phyloP scores from a whole-genome alignment of 441 rosid species.

The Kokia cookei region DNA sequence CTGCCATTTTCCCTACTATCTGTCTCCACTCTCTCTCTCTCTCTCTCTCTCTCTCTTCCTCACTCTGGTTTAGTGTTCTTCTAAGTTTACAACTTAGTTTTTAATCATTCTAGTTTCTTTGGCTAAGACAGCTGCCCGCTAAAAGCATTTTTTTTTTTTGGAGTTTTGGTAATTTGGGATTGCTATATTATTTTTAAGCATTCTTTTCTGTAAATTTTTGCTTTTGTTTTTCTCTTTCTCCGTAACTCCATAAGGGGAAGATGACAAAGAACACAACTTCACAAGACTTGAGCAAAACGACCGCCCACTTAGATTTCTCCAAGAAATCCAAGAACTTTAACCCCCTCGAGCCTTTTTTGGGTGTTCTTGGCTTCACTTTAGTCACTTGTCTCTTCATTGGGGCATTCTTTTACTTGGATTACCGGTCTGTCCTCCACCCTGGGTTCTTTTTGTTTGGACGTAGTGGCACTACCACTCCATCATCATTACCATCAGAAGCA shows the following conservation, averaged over 20 bases:
- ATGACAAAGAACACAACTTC: conserved; percentile 19
- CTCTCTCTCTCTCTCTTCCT: no score
- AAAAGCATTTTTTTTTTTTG: not conserved
- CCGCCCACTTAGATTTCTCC: conserved; percentile 31
- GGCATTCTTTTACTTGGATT: conserved; percentile 44
- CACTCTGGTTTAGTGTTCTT: no score
- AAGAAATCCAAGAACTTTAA: conserved; percentile 39
- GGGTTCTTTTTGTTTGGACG: conserved; percentile 19
- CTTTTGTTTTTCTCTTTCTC: not conserved
- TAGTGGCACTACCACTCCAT: conserved; percentile 8
- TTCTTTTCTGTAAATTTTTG: not conserved
- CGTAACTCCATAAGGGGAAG: not conserved
- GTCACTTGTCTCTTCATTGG: conserved; percentile 28
- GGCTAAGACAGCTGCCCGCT: not conserved
- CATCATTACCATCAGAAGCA: not conserved
- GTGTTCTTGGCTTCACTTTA: conserved; percentile 38
- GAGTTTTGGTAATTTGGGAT: not conserved
- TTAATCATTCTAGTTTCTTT: not conserved
- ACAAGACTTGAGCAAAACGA: conserved; percentile 15
- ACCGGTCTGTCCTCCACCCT: conserved; percentile 11
- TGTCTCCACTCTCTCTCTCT: no score
- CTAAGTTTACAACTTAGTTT: no score
- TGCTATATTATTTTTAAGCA: not conserved
- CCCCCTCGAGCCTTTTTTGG: conserved; percentile 41
- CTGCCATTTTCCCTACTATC: not conserved